These are phyloP conservation scores for Avena atlantica DNA, from an alignment of 176 grass and related monocot genomes.

Conservation along the genomic window DNA sequence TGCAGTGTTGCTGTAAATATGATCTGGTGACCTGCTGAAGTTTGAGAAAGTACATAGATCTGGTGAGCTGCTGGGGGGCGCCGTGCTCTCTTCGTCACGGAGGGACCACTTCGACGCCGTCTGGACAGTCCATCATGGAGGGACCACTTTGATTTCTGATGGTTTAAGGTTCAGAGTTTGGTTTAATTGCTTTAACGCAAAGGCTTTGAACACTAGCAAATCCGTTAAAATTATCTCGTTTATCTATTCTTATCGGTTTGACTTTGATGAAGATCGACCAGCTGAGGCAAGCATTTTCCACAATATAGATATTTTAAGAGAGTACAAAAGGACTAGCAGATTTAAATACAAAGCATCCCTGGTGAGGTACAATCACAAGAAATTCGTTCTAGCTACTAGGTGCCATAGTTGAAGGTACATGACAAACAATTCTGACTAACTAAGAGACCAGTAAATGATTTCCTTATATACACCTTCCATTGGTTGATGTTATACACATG, in stretches of 20 bases:
- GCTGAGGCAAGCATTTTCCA: background rate
- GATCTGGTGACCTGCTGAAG: too few species aligned
- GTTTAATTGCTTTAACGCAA: too few species aligned
- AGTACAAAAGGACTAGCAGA: background rate
- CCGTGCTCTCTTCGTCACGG: too few species aligned
- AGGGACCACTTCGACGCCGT: too few species aligned
- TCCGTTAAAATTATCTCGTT: too few species aligned
- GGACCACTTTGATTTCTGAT: too few species aligned
- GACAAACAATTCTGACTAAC: conserved; percentile 12
- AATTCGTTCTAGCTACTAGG: background rate
- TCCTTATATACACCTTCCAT: conserved; percentile 39
- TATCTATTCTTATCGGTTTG: too few species aligned
- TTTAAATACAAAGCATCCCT: background rate
- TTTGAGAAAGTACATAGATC: too few species aligned
- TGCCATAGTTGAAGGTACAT: background rate
- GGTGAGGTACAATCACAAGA: background rate
- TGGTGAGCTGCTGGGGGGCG: too few species aligned
- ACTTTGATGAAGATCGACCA: background rate
- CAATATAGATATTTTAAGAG: background rate
- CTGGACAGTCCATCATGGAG: too few species aligned
- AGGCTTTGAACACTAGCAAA: too few species aligned
- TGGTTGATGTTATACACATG: conserved; percentile 3
- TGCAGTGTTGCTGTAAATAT: background rate
- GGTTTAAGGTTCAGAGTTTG: too few species aligned
- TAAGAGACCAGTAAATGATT: conserved; percentile 30